Evolutionary conservation across 495 filamentous ascomycete genomes (phyloP), one percentile per base, ranked within the genome.

Genomic region (Ascodesmis nigricans): DNA sequence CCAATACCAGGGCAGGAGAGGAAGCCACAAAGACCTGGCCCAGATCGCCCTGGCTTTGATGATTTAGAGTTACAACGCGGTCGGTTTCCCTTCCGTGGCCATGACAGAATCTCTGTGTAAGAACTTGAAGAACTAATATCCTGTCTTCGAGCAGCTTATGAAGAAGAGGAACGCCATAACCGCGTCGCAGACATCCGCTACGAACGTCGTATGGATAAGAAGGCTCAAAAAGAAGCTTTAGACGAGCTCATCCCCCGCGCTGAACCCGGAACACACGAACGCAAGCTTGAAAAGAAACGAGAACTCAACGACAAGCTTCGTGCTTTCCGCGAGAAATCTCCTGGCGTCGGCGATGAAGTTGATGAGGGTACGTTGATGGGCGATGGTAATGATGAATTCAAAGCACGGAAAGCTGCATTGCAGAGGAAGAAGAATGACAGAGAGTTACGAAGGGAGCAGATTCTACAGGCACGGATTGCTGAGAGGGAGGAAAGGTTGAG

Each of bases 201-300:
- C 13, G 62, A 65, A 1, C 67, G 77, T 30, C 71, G 68, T 27
- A 49, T 56, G 1, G 75, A 90, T 31, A 65, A 70, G 1, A 58
- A 56, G 30, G 39, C 50, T 13, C 67, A 78, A 42, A 67, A 66
- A 31, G 69, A 66, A 19, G 60, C 58, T 0, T 62, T 82, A 0
- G 82, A 92, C 6, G 84, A 93, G 38, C 56, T 91, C 7, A 65
- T 61, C 0, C 84, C 87, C 3, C 75, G 80, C 9, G 79, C 84
- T 0, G 81, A 84, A 31, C 56, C 84, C 0, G 82, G 84, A 1
- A 82, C 79, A 2, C 69, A 72, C 17, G 87, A 91, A 54, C 69
- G 84, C 5, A 67, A 69, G 35, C 61, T 97, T 3, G 84, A 97
- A 60, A 92, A 92, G 61, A 72, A 71, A 30, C 49, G 52, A 25